Percentiles rank a stretch among this genome's conserved stretches.
These are phyloP conservation scores for Selaginella moellendorffii DNA, from an alignment of 75 land plant species.

Conservation along the genomic window DNA sequence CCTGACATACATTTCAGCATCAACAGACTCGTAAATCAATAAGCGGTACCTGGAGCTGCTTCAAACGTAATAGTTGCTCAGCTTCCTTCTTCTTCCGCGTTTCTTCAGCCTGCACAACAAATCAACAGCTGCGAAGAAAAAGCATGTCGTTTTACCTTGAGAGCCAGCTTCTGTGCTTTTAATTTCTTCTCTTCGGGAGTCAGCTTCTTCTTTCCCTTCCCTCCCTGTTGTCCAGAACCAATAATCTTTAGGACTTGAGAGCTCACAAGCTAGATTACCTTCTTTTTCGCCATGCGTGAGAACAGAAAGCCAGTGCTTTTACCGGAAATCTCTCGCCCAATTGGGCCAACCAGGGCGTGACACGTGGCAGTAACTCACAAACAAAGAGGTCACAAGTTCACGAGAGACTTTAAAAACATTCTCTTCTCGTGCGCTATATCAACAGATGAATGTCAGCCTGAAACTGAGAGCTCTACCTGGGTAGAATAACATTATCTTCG, in stretches of 20 bases:
- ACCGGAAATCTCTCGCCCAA: background rate
- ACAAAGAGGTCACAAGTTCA: too few relatives aligned
- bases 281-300: background rate
- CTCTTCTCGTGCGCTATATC: too few relatives aligned
- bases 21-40: background rate
- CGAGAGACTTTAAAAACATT: too few relatives aligned
- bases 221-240: background rate
- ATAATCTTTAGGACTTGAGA: background rate
- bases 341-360: too few relatives aligned
- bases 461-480: too few relatives aligned
- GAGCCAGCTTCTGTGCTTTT: slow-evolving; percentile 16
- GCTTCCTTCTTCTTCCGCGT: slow-evolving; percentile 14
- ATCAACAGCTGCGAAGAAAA: background rate
- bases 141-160: slow-evolving; percentile 11
- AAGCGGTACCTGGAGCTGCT: slow-evolving; percentile 12
- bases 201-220: slow-evolving; percentile 12
- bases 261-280: background rate
- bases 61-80: slow-evolving; percentile 4
- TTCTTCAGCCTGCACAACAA: slow-evolving; percentile 21
- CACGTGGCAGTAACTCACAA: too few relatives aligned
- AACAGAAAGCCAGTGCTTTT: background rate
- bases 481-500: too few relatives aligned
- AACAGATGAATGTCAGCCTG: too few relatives aligned
- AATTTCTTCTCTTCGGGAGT: slow-evolving; percentile 19
- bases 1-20: slow-evolving; percentile 1